phyloP scores from a whole-genome alignment of 75 land plant genomes.

The Pinus taeda region DNA sequence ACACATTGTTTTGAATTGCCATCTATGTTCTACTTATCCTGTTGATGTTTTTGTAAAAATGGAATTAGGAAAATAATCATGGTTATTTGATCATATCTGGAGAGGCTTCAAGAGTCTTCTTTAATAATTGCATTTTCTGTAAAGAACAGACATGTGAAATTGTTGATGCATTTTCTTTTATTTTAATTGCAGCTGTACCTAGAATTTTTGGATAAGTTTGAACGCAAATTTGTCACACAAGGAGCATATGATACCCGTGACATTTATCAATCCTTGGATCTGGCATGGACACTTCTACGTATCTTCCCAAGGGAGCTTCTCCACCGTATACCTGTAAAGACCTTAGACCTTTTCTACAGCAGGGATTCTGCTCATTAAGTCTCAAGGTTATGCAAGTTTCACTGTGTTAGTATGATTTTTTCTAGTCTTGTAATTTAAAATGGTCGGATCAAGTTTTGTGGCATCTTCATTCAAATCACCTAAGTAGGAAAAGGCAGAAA shows the following conservation, averaged over 20 bases:
- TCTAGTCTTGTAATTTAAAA: too few species aligned
- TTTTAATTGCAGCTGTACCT: constrained; percentile 64
- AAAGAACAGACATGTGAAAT: neutral
- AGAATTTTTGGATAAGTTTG: constrained; percentile 95
- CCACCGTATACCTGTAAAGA: constrained; percentile 98
- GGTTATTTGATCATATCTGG: neutral
- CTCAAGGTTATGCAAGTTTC: too few species aligned
- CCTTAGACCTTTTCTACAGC: constrained; percentile 88
- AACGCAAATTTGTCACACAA: constrained; percentile 88
- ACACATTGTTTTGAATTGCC: neutral
- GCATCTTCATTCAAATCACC: too few species aligned
- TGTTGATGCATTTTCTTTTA: neutral
- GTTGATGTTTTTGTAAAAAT: too few species aligned
- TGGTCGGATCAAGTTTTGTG: too few species aligned
- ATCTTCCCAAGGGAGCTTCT: constrained; percentile 99
- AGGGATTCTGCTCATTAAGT: constrained; percentile 64
- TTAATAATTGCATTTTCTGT: neutral
- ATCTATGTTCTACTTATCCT: neutral
- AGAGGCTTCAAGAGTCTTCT: neutral
- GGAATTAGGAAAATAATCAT: neutral
- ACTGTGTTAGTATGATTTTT: too few species aligned
- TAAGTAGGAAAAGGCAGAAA: too few species aligned
- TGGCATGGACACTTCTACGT: constrained; percentile 97
- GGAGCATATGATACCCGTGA: constrained; percentile 95
- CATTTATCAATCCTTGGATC: constrained; percentile 96